Base-by-base conservation (phyloP, 202 grass and related monocot species). In the Setaria italica region DNA sequence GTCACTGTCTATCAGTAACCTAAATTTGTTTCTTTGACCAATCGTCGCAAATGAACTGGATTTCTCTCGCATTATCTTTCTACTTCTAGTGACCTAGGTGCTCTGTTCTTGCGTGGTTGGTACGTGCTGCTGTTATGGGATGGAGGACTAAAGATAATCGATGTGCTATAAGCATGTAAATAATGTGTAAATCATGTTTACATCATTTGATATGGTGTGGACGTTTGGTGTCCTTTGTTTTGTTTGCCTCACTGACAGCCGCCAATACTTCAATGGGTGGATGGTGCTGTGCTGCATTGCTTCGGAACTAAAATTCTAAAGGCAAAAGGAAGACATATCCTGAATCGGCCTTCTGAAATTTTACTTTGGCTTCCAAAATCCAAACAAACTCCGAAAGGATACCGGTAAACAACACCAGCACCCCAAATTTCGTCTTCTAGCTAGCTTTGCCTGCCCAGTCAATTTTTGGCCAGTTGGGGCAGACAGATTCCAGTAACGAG, bases 1-100 rank as follows among this genome's bases (percentile, higher is more conserved):
- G 63, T 89, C 90, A 33, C 60, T 60, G 9, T 76, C 82, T 14
- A 76, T 89, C 55, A 46, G 37, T 48, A 54, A 62, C 30, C 41
- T 47, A 15, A 43, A 20, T 41, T 70, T 68, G 25, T 62, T 45
- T 17, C 10, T 80, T 75, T 25, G 42, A 55, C 69, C 42, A 37
- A 51, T 87, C 30, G 41, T 87, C 30, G 41, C 6, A 41, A 49
- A 49, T 6, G 20, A 29, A 58, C 30, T 49, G 6, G 10, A 21
- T 51, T 35, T 77, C 35, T 29, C 11, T 13, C 46, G 4, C 56
- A 14, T 37, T 32, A 19, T 59, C 30, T 70, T 70, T 60, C 11
- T 11, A 50, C 30, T 60, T 32, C 11, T 20, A 19, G 29, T 50
- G 39, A 25, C 34, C 29, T 35, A 47, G 70, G 14, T 67, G 29